Base-by-base conservation (phyloP, 2,329 filamentous ascomycete species). In the Fusarium chlamydosporum region DNA sequence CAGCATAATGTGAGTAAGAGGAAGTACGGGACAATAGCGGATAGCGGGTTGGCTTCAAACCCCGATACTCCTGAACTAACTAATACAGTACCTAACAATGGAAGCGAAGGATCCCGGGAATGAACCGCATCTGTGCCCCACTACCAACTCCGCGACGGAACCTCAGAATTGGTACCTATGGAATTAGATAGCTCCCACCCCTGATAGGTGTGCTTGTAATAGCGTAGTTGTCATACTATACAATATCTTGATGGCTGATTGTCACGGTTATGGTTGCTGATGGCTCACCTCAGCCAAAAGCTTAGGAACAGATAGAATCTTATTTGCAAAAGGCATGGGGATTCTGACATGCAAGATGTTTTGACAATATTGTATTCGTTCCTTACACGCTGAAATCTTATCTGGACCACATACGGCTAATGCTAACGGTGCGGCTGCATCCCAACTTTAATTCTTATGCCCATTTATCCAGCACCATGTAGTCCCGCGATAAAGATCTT, bases 271-370 rank as follows among this genome's bases (percentile, higher is more conserved):
- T 16, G 41, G 8, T 15, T 42, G 13, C 38, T 61, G 46, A 56
- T 61, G 64, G 68, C 72, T 74, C 68, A 73, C 72, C 64, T 73
- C 57, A 74, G 71, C 65, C 42, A 45, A 23, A 15, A 20, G 8
- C 15, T 16, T 41, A 23, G 23, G 23, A 6, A 23, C 38, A 29
- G 29, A 23, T 20, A 29, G 29, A 29, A 29, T 47, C 29, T 20
- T 20, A 29, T 29, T 41, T 23, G 4, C 9, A 7, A 15, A 26
- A 18, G 9, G 2, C 8, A 47, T 33, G 20, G 13, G 46, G 35
- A 35, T 35, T 48, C 31, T 48, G 6, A 16, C 33, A 27, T 26
- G 46, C 20, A n/a, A 27, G 4, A 50, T 38, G 11, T 13, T n/a
- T 38, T 26, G 18, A n/a, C 27, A 26, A 26, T 37, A 33, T 13